Evolutionary conservation across 192 early-diverging fungal genomes (phyloP).

Genomic region (Coemansia sp.): DNA sequence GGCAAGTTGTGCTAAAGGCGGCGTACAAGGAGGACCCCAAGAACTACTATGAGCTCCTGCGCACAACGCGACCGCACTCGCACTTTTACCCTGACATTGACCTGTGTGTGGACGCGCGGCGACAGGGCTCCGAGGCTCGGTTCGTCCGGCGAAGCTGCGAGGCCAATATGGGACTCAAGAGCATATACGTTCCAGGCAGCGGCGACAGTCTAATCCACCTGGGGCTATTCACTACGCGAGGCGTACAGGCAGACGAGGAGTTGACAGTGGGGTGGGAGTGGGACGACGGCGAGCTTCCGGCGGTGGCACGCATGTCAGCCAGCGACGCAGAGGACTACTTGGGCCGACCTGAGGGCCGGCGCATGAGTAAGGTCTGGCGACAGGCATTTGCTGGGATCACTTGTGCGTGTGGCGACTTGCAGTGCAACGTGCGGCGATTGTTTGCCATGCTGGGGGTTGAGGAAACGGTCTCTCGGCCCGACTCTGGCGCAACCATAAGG

Average conservation of each 20-base stretch:
- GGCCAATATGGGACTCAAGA: slow-evolving; percentile 64
- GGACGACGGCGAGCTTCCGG: slow-evolving; percentile 55
- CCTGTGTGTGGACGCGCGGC: slow-evolving; percentile 69
- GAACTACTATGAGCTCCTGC: slow-evolving; percentile 67
- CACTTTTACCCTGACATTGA: slow-evolving; percentile 66
- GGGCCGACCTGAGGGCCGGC: slow-evolving; percentile 45
- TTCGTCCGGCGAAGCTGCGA: slow-evolving; percentile 67
- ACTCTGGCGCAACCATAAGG: slow-evolving; percentile 10
- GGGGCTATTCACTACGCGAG: slow-evolving; percentile 62
- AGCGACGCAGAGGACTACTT: slow-evolving; percentile 46
- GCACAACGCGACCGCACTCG: slow-evolving; percentile 63
- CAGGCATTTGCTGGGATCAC: slow-evolving; percentile 49
- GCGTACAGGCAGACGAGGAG: slow-evolving; percentile 63
- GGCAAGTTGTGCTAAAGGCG: slow-evolving; percentile 66
- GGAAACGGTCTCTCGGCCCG: slow-evolving; percentile 13
- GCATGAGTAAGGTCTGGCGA: slow-evolving; percentile 55
- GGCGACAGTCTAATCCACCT: slow-evolving; percentile 60
- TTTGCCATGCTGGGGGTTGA: slow-evolving; percentile 51
- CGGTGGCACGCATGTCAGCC: slow-evolving; percentile 32
- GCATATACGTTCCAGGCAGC: slow-evolving; percentile 55
- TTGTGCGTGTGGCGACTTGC: slow-evolving; percentile 34
- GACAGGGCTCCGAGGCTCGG: slow-evolving; percentile 66
- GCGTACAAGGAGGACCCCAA: slow-evolving; percentile 63
- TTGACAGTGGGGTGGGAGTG: slow-evolving; percentile 74
- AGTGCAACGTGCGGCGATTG: slow-evolving; percentile 37